Conservation (phyloP, 176 grass and related monocot genomes). For the Urochloa ruziziensis region DNA sequence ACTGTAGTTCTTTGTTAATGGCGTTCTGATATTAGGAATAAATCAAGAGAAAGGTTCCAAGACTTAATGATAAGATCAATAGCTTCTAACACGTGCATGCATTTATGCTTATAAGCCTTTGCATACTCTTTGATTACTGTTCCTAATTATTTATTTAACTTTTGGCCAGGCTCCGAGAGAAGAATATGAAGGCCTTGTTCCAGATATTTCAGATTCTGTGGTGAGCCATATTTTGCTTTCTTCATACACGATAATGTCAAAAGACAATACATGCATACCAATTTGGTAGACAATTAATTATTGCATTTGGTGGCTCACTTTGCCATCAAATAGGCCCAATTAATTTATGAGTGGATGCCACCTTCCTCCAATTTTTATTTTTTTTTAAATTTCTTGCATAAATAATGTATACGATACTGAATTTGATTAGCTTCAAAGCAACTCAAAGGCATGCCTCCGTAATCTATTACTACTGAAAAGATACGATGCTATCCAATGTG, state of each 20-base stretch:
- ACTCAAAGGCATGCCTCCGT: neutral
- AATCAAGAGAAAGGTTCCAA: no score
- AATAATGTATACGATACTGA: neutral
- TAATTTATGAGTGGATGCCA: neutral
- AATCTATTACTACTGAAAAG: neutral
- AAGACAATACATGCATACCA: neutral
- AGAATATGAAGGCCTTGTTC: conserved; percentile 39
- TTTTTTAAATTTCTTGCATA: neutral
- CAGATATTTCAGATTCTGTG: conserved; percentile 33
- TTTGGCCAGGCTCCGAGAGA: conserved; percentile 40
- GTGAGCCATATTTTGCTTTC: conserved; percentile 27
- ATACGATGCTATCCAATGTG: neutral
- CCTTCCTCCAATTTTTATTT: neutral
- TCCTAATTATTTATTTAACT: conserved; percentile 15
- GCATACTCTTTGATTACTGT: conserved; percentile 9
- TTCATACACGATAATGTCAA: neutral
- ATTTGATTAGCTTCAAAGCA: conserved; percentile 21
- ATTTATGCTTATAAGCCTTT: neutral
- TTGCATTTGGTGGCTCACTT: neutral
- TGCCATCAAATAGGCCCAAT: neutral
- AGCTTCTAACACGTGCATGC: no score
- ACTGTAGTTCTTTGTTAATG: no score
- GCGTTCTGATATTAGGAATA: no score
- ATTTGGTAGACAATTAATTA: neutral
- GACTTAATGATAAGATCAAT: no score